Conservation (phyloP, 495 filamentous ascomycete species). For the Neurospora tetraspora region DNA sequence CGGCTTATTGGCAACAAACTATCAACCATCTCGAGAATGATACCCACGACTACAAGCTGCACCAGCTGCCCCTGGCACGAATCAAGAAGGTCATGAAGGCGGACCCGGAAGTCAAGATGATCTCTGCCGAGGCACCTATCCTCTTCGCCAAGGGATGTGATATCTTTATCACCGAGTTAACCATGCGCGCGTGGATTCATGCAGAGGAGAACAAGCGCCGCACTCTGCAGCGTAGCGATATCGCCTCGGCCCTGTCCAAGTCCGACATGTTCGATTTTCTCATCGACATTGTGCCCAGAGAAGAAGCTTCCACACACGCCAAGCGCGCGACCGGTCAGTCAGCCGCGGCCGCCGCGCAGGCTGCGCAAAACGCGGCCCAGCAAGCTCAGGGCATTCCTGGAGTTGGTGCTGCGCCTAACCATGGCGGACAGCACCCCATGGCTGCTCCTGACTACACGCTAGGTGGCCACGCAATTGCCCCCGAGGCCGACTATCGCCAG, state of each 20-base stretch:
- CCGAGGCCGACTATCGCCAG: constrained; percentile 71
- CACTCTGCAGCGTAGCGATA: constrained; percentile 90
- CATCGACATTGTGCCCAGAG: constrained; percentile 95
- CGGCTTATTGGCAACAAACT: constrained; percentile 97
- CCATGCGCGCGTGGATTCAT: constrained; percentile 99
- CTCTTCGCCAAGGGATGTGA: constrained; percentile 98
- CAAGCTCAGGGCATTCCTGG: constrained; percentile 51
- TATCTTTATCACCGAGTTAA: constrained; percentile 98
- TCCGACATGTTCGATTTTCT: constrained; percentile 99
- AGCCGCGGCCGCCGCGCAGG: constrained; percentile 38
- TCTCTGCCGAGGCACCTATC: constrained; percentile 94
- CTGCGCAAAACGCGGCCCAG: constrained; percentile 40
- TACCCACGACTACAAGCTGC: constrained; percentile 94
- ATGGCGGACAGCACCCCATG: constrained; percentile 31
- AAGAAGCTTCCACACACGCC: constrained; percentile 77
- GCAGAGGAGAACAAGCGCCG: constrained; percentile 97
- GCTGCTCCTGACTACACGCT: constrained; percentile 61
- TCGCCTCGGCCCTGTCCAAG: constrained; percentile 88
- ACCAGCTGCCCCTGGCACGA: constrained; percentile 87
- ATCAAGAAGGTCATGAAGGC: constrained; percentile 99
- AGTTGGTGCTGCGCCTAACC: constrained; percentile 46
- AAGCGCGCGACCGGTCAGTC: constrained; percentile 49
- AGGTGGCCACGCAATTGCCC: constrained; percentile 28
- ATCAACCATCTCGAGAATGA: constrained; percentile 91
- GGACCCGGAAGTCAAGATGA: constrained; percentile 99